A percentile compares a stretch with the other conserved stretches of the same genome.
These are phyloP conservation scores for Cerrena zonata DNA, from an alignment of 1,284 basidiomycete species.

Conservation along the genomic window DNA sequence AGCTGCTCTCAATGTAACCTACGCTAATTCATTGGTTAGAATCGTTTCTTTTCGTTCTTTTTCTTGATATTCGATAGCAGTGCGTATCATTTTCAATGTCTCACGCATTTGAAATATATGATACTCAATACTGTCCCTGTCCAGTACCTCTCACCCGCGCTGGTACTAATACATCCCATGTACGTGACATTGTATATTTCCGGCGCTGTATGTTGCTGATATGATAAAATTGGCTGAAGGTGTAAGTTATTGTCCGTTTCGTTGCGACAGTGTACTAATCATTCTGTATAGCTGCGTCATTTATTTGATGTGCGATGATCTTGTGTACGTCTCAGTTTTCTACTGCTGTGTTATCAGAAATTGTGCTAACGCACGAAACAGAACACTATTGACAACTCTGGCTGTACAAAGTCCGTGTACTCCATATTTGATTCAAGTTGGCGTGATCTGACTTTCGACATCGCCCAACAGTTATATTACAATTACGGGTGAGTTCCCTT, in stretches of 20 bases:
- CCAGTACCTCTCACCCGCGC: slow-evolving; percentile 10
- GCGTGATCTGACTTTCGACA: not conserved
- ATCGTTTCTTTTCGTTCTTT: slow-evolving; percentile 18
- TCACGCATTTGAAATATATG: too few relatives aligned
- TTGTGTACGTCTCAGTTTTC: slow-evolving; percentile 11
- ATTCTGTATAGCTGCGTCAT: slow-evolving; percentile 14
- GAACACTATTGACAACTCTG: slow-evolving; percentile 14
- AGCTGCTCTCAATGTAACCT: not conserved
- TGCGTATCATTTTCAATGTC: slow-evolving; percentile 8
- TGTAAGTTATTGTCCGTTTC: too few relatives aligned
- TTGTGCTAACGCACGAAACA: slow-evolving; percentile 1
- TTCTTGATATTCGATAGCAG: slow-evolving; percentile 12
- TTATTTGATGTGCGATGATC: slow-evolving; percentile 16
- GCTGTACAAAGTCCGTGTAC: slow-evolving; percentile 15
- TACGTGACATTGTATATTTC: slow-evolving; percentile 3
- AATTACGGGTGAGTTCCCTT: slow-evolving; percentile 12
- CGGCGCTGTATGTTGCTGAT: too few relatives aligned
- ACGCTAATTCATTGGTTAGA: slow-evolving; percentile 9
- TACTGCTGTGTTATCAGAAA: not conserved
- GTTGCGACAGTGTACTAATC: too few relatives aligned
- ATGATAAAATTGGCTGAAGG: too few relatives aligned
- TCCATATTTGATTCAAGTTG: not conserved
- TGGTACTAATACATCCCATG: slow-evolving; percentile 9
- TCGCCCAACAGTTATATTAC: slow-evolving; percentile 14
- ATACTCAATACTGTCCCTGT: not conserved